Evolutionary conservation across 2,329 filamentous ascomycete genomes (phyloP), one percentile per base, ranked within the genome.

Genomic region (Aspergillus calidoustus): DNA sequence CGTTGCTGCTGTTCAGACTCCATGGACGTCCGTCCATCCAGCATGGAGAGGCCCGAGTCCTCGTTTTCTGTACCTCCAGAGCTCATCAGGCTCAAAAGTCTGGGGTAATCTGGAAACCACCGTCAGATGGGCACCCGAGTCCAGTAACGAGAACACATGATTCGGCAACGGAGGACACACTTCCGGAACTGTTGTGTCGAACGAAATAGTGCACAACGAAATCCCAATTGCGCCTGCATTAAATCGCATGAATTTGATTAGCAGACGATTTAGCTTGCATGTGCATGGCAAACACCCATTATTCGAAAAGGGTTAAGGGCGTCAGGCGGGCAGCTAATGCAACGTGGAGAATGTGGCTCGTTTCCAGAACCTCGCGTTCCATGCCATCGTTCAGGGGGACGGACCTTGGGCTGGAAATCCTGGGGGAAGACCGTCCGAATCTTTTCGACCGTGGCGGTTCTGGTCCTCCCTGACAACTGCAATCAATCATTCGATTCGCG

Each of bases 311-410:
- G 34, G 34, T 41, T 41, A 41, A 15, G 13, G 34, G 8, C 34
- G n/a, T 22, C 44, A 47, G n/a, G 44, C 7, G 44, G 19, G n/a
- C n/a, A 47, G 44, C 44, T 25, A 23, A 19, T 47, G 44, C 44
- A 47, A 47, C 44, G 44, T 41, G 34, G 34, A 43, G 13, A 22
- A 41, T 48, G 22, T 41, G 43, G 43, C 54, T 48, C 43, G 43
- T 56, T 56, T 56, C 54, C 44, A 56, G 54, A 56, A 49, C 52
- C 23, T 44, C 38, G 22, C 31, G 44, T 13, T 41, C 34, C 44
- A 47, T 22, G 44, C 34, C 34, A 41, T 41, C 34, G 34, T 11
- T 41, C 34, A 41, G 34, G 34, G 34, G 34, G 34, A 41, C 34
- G 34, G 34, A 41, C 34, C 34, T 41, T 41, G 34, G 34, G 34